Evolutionary conservation across 352 stramenopile genomes (phyloP).

Genomic region (Pythium phragmiticola): DNA sequence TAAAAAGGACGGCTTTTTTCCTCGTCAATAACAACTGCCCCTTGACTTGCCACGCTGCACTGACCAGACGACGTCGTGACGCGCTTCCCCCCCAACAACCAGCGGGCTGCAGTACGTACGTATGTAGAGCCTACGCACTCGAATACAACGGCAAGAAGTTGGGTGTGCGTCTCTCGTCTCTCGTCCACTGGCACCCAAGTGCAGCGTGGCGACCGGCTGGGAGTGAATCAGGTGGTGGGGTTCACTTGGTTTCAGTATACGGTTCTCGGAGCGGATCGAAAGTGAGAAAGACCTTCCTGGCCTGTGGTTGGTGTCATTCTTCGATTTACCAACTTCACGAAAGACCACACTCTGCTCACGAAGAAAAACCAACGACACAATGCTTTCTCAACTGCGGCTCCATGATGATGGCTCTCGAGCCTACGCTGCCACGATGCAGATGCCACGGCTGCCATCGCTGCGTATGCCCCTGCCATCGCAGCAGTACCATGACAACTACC

Average conservation of each 20-base stretch:
- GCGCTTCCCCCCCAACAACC: neutral
- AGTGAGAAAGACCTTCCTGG: too few relatives aligned
- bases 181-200: slow-evolving; percentile 1
- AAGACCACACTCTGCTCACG: too few relatives aligned
- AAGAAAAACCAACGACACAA: slow-evolving; percentile 20
- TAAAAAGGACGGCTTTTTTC: neutral
- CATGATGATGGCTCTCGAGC: slow-evolving; percentile 3
- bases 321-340: slow-evolving; percentile 5
- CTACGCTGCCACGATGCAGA: slow-evolving; percentile 9
- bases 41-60: too few relatives aligned
- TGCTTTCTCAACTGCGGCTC: slow-evolving; percentile 26
- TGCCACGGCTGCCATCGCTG: slow-evolving; percentile 16
- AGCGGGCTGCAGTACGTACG: too few relatives aligned
- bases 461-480: slow-evolving; percentile 2
- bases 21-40: slow-evolving; percentile 8
- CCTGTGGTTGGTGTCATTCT: slow-evolving; percentile 11
- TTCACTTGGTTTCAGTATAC: slow-evolving; percentile 21
- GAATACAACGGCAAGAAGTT: neutral
- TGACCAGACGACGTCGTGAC: slow-evolving; percentile 22
- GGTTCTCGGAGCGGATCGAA: too few relatives aligned
- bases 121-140: too few relatives aligned
- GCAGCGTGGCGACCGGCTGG: neutral
- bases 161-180: slow-evolving; percentile 10
- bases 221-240: slow-evolving; percentile 15
- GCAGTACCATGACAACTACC: neutral